These are phyloP conservation scores for Boletus speciosus DNA, from an alignment of 768 basidiomycete genomes.

Conservation along the genomic window DNA sequence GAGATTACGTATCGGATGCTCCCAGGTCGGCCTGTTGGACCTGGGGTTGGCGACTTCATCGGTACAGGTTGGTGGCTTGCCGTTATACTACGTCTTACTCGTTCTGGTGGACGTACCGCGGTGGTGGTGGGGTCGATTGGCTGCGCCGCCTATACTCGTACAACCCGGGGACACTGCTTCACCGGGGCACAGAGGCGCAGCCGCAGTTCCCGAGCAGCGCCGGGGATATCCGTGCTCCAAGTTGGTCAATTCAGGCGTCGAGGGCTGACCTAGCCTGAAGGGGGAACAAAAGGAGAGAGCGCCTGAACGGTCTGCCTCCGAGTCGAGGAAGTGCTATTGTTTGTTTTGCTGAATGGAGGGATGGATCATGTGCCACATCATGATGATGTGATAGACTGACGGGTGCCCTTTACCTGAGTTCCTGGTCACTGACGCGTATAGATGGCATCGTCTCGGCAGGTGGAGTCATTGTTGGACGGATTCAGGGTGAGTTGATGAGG, in stretches of 20 bases:
- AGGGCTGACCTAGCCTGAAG: neutral
- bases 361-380: constrained; percentile 10
- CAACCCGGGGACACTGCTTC: constrained; percentile 7
- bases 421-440: constrained; percentile 17
- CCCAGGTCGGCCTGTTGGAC: constrained; percentile 35
- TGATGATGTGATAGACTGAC: constrained; percentile 4
- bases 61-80: constrained; percentile 30
- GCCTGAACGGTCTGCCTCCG: constrained; percentile 4
- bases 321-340: neutral
- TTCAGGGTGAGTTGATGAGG: neutral
- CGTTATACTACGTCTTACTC: neutral
- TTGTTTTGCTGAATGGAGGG: neutral
- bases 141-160: constrained; percentile 6
- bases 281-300: neutral
- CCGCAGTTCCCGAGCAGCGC: neutral
- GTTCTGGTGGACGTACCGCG: neutral
- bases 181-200: neutral
- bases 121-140: neutral
- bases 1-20: constrained; percentile 41
- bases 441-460: constrained; percentile 6
- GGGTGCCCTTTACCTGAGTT: constrained; percentile 3
- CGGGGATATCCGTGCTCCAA: neutral
- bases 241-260: constrained; percentile 1
- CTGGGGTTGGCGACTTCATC: constrained; percentile 12
- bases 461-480: constrained; percentile 8